A percentile compares a stretch with the other conserved stretches of the same genome.
Evolutionary conservation across 495 filamentous ascomycete genomes (phyloP).

Genomic region (Xylaria nigripes): DNA sequence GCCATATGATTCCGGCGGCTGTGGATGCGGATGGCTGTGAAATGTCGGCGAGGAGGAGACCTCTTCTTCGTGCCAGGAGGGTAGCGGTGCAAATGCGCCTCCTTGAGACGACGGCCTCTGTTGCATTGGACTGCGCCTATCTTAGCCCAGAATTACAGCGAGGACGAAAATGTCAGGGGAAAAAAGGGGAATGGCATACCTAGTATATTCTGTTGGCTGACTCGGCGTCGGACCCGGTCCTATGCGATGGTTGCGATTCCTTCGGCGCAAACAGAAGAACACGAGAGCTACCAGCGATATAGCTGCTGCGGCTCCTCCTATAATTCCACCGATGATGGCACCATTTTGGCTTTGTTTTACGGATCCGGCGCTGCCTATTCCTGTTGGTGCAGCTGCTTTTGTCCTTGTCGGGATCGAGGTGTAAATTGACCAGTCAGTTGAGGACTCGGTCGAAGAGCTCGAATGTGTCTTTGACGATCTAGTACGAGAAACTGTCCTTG

Average conservation of each 20-base stretch:
- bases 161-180: background rate
- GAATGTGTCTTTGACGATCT: constrained; percentile 12
- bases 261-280: constrained; percentile 27
- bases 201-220: constrained; percentile 27
- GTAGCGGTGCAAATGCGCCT: constrained; percentile 25
- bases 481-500: constrained; percentile 9
- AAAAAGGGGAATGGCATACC: constrained; percentile 14
- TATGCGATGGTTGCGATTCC: constrained; percentile 28
- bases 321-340: constrained; percentile 39
- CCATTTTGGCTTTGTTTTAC: constrained; percentile 25
- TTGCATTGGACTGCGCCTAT: constrained; percentile 14
- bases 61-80: constrained; percentile 26
- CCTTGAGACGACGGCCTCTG: constrained; percentile 16
- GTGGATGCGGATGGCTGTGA: constrained; percentile 9
- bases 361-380: constrained; percentile 6
- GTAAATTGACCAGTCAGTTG: constrained; percentile 11
- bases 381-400: constrained; percentile 1
- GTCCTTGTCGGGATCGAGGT: constrained; percentile 7
- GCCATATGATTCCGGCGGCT: constrained; percentile 5
- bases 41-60: constrained; percentile 14
- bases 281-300: constrained; percentile 23
- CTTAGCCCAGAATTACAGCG: background rate
- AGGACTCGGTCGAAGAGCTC: constrained; percentile 5
- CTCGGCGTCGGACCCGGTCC: constrained; percentile 21
- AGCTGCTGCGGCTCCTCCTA: constrained; percentile 31